Evolutionary conservation across 1,139 yeast genomes (phyloP).

Genomic region (Geotrichum europaeum): DNA sequence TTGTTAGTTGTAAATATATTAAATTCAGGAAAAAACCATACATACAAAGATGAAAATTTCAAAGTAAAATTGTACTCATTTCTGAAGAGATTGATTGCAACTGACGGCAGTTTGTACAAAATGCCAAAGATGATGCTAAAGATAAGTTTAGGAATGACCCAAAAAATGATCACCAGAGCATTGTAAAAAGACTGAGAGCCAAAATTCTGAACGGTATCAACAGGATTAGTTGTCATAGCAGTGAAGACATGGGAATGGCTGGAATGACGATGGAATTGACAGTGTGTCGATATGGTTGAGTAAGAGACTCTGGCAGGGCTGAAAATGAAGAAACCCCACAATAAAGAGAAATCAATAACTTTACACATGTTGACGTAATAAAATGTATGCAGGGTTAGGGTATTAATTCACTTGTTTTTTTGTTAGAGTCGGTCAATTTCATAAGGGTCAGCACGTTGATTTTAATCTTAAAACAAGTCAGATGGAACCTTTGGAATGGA

Average conservation of each 20-base stretch:
- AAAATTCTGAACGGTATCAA: background rate
- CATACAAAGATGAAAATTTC: conserved; percentile 27
- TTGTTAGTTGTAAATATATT: conserved; percentile 3
- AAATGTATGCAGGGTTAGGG: background rate
- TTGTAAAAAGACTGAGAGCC: background rate
- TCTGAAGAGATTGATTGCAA: conserved; percentile 14
- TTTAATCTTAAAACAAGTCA: no score
- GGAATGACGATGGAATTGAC: background rate
- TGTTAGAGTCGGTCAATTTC: background rate
- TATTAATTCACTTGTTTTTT: no score
- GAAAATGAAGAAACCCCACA: background rate
- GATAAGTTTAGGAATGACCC: conserved; percentile 15
- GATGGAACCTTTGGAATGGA: no score
- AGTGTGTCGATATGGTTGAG: background rate
- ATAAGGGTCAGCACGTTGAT: no score
- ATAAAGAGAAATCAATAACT: background rate
- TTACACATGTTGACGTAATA: background rate
- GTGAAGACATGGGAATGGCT: background rate
- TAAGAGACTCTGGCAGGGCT: background rate
- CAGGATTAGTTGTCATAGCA: background rate
- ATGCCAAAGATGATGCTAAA: conserved; percentile 10
- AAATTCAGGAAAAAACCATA: background rate
- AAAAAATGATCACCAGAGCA: background rate
- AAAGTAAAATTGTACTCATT: conserved; percentile 26
- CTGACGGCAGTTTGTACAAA: conserved; percentile 13